These are phyloP conservation scores for Eimeria falciformis DNA, from an alignment of 169 alveolate genomes.

Conservation along the genomic window DNA sequence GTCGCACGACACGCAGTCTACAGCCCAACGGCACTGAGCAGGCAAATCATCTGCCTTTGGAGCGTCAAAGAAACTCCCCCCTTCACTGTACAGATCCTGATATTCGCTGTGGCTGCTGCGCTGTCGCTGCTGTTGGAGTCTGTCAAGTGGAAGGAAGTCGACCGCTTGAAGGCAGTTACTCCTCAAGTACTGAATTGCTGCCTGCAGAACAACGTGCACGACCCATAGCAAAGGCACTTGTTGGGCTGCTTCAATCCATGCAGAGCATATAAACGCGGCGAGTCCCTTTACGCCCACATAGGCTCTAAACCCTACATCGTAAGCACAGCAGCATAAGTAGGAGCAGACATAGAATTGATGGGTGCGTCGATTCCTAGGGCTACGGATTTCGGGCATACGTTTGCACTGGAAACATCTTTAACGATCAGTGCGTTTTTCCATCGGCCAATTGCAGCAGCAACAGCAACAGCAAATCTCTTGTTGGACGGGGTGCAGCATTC, in stretches of 20 bases:
- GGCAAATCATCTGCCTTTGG: conserved; percentile 34
- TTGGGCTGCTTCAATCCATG: neutral
- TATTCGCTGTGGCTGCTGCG: conserved; percentile 17
- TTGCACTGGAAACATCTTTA: neutral
- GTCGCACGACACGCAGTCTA: conserved; percentile 48
- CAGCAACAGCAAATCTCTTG: conserved; percentile 38
- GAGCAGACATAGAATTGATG: neutral
- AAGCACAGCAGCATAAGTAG: neutral
- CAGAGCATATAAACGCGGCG: neutral
- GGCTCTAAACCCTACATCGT: neutral
- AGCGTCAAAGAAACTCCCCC: conserved; percentile 30
- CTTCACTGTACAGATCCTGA: neutral
- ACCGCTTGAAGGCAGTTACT: neutral
- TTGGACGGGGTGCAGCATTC: conserved; percentile 21
- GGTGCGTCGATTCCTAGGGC: neutral
- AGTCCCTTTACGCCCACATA: neutral
- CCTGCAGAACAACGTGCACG: conserved; percentile 10
- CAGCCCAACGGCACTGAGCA: conserved; percentile 70
- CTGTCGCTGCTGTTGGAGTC: conserved; percentile 33
- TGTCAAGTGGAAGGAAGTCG: conserved; percentile 43
- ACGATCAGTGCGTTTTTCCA: conserved; percentile 19
- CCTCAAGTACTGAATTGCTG: conserved; percentile 1
- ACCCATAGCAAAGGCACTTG: neutral
- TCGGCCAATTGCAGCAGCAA: conserved; percentile 45
- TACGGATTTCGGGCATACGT: conserved; percentile 12